Evolutionary conservation across 2,329 filamentous ascomycete genomes (phyloP).

Genomic region (Fusarium brevicatenulatum): DNA sequence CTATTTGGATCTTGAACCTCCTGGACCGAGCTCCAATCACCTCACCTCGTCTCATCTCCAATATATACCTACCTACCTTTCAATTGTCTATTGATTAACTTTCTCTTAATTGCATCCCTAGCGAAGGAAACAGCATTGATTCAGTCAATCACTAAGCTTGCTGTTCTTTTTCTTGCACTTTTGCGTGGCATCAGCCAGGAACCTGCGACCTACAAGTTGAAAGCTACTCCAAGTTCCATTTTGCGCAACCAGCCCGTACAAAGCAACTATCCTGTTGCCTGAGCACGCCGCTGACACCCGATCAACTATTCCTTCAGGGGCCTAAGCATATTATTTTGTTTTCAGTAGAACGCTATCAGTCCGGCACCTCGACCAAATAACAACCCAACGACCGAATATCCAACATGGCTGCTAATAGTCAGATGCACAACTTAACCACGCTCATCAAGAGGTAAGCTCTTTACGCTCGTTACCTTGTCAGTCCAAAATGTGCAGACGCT

Average conservation of each 20-base stretch:
- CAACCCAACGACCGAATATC: neutral
- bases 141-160: neutral
- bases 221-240: neutral
- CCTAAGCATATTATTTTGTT: neutral
- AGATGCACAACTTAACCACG: constrained; percentile 96
- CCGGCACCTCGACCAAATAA: neutral
- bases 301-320: constrained; percentile 1
- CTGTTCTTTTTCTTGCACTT: neutral
- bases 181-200: neutral
- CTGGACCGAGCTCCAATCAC: constrained; percentile 27
- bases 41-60: constrained; percentile 25
- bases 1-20: constrained; percentile 28
- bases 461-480: neutral
- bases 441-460: constrained; percentile 89
- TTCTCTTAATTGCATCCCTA: neutral
- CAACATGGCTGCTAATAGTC: constrained; percentile 77
- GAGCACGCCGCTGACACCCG: neutral
- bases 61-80: neutral
- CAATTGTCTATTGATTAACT: neutral
- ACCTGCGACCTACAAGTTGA: neutral
- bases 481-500: constrained; percentile 49
- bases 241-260: constrained; percentile 15
- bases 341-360: neutral
- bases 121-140: neutral
- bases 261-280: constrained; percentile 29